These are phyloP conservation scores for Kalanchoe fedtschenkoi DNA, from an alignment of 164 flowering plant species.

Conservation along the genomic window DNA sequence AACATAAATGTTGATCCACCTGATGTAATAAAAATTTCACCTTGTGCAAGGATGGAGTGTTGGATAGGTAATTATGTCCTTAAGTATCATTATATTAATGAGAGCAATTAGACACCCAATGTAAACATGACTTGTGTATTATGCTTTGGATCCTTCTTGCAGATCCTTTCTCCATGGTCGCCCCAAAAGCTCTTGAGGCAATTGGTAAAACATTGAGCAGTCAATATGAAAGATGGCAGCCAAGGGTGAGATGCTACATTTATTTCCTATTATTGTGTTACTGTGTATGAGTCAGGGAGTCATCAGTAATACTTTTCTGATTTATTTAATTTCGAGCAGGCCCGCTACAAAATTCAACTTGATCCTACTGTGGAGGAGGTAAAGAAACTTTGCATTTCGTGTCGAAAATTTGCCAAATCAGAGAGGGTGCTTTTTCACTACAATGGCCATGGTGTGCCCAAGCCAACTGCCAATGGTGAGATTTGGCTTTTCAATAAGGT, in stretches of 20 bases:
- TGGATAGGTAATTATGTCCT: constrained; percentile 66
- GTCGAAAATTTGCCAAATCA: constrained; percentile 79
- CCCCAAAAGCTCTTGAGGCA: constrained; percentile 81
- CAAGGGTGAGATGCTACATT: constrained; percentile 42
- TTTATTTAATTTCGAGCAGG: constrained; percentile 30
- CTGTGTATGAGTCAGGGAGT: neutral
- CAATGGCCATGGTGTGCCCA: constrained; percentile 98
- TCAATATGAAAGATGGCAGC: constrained; percentile 98
- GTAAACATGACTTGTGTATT: neutral
- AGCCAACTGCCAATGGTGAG: constrained; percentile 93
- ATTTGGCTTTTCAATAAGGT: constrained; percentile 98
- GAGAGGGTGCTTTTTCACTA: constrained; percentile 96
- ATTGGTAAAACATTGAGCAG: constrained; percentile 64
- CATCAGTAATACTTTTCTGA: constrained; percentile 9
- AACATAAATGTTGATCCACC: constrained; percentile 98
- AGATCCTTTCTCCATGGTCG: constrained; percentile 95
- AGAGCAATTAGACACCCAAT: neutral
- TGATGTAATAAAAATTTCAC: constrained; percentile 95
- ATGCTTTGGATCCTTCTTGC: constrained; percentile 10
- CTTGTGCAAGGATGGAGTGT: constrained; percentile 98
- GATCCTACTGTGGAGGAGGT: constrained; percentile 96
- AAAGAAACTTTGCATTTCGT: constrained; percentile 79
- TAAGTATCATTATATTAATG: neutral
- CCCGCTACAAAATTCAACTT: constrained; percentile 67
- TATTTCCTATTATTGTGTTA: neutral